Percentiles rank a stretch among this genome's conserved stretches.
Evolutionary conservation across 2,329 filamentous ascomycete species (phyloP).

Genomic region (Verticillium dahliae): DNA sequence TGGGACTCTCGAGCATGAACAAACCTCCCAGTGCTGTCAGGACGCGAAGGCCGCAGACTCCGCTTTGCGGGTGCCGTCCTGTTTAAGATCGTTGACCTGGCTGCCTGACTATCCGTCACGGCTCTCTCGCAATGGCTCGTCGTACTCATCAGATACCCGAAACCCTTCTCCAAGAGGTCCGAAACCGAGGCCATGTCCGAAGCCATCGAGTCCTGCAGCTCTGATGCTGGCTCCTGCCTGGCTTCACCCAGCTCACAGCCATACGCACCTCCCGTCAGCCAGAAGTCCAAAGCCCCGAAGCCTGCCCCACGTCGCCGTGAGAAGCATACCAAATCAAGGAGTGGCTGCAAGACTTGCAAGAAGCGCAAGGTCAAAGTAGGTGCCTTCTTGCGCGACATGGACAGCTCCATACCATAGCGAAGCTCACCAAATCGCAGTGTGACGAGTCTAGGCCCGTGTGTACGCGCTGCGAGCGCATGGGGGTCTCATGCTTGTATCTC

Average conservation of each 20-base stretch:
- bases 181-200: background rate
- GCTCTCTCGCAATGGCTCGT: background rate
- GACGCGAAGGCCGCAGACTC: too few species aligned
- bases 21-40: too few species aligned
- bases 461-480: background rate
- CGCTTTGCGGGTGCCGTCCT: too few species aligned
- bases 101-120: background rate
- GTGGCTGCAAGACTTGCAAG: constrained; percentile 13
- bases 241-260: background rate
- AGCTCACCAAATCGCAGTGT: background rate
- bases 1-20: too few species aligned
- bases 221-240: background rate
- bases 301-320: background rate
- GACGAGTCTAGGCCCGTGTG: constrained; percentile 4
- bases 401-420: background rate
- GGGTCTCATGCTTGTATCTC: background rate
- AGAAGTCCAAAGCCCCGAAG: background rate
- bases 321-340: constrained; percentile 8
- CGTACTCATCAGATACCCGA: background rate
- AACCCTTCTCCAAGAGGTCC: background rate
- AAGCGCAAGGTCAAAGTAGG: constrained; percentile 7
- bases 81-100: too few species aligned
- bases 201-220: background rate
- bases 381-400: background rate
- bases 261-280: background rate